Evolutionary conservation across 306 rosid genomes (phyloP).

Genomic region (Fragaria vesca): DNA sequence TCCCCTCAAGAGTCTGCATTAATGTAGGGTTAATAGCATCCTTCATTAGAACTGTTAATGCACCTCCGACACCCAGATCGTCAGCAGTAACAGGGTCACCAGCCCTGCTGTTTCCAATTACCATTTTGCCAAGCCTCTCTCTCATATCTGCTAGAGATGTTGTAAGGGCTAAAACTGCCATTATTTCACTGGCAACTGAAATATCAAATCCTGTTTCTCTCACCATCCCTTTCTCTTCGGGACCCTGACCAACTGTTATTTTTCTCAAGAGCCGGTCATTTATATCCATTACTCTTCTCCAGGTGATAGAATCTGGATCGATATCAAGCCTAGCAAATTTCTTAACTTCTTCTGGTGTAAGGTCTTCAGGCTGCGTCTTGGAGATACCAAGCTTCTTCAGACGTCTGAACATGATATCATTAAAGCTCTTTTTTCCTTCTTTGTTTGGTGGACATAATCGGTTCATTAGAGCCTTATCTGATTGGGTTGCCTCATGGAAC

Average conservation of each 20-base stretch:
- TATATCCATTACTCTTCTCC: conserved; percentile 98
- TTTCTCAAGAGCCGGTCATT: conserved; percentile 92
- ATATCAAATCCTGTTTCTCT: conserved; percentile 97
- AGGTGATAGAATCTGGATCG: conserved; percentile 76
- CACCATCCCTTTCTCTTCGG: conserved; percentile 98
- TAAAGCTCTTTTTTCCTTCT: conserved; percentile 80
- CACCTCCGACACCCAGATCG: conserved; percentile 97
- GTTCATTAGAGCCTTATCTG: conserved; percentile 93
- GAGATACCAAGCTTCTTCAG: conserved; percentile 74
- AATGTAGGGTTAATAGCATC: conserved; percentile 96
- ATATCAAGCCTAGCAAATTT: conserved; percentile 94
- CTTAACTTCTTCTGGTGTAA: conserved; percentile 74
- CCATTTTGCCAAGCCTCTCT: conserved; percentile 97
- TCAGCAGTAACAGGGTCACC: conserved; percentile 92
- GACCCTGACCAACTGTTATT: conserved; percentile 90
- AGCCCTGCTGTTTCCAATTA: conserved; percentile 86
- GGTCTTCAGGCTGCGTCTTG: conserved; percentile 85
- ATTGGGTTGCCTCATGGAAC: conserved; percentile 89
- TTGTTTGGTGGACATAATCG: conserved; percentile 89
- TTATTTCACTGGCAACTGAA: conserved; percentile 96
- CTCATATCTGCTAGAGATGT: conserved; percentile 93
- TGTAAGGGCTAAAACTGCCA: conserved; percentile 98
- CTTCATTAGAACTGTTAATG: conserved; percentile 93
- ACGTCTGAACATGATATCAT: conserved; percentile 81
- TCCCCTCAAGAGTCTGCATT: conserved; percentile 98